Evolutionary conservation across 2,329 filamentous ascomycete genomes (phyloP), one percentile per base, ranked within the genome.

Genomic region (Colletotrichum cordylinicola): DNA sequence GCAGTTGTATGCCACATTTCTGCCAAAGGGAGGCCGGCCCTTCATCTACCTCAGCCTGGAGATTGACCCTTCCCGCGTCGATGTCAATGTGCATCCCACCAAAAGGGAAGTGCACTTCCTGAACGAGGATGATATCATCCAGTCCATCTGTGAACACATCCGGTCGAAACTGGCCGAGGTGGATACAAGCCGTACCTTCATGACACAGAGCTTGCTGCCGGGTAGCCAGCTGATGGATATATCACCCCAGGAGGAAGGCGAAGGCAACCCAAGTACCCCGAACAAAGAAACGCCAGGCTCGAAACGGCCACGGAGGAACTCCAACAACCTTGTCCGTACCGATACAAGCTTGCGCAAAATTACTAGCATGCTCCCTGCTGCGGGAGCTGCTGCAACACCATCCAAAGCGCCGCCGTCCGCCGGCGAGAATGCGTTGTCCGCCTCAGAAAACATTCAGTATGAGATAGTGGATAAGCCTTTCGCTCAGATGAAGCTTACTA

Each of bases 21-120:
- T 99, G 6, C 97, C 97, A 0, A 99, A 98, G 85, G 95, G 95
- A 39, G 95, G 96, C 2, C 97, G 98, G 82, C 97, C 97, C 0
- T 99, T 98, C 82, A 89, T 96, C 73, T 99, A 99, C 82, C 89
- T 99, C 31, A 97, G 94, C 81, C 89, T 99, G 4, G 94, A 98
- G 75, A 98, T 99, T 73, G 96, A 98, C 79, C 96, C 97, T 2
- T 92, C 94, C 31, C 90, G 96, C 69, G 95, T 99, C 6, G 97
- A 99, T 83, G 98, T 99, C 82, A 99, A 99, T 80, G 94, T 99
- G 1, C 97, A 99, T 83, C 97, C 97, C 0, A 99, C 97, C 0
- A 99, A 99, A 84, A 91, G 95, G 67, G 96, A 99, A 82, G 97
- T 99, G 24, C 97, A 98, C 81, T 98, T 99, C 80, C 89, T 99